Percentiles rank a stretch among this genome's conserved stretches.
Evolutionary conservation across 2,329 filamentous ascomycete genomes (phyloP).

Genomic region (Ophiosphaerella herpotricha): DNA sequence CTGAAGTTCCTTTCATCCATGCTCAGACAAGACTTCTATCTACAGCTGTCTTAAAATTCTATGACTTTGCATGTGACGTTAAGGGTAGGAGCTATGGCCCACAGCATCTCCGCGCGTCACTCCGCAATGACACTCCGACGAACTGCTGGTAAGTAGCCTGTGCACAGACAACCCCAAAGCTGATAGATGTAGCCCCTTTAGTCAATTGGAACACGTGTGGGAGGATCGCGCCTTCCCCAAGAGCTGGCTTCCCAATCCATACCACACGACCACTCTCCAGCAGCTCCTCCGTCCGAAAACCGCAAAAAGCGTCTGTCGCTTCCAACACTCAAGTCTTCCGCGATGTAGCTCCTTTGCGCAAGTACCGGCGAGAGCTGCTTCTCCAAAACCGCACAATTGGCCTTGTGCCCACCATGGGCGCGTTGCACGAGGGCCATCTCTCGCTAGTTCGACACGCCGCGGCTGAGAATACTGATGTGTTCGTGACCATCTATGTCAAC

Average conservation of each 20-base stretch:
- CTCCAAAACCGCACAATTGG: slow-evolving; percentile 74
- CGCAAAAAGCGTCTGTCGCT: slow-evolving; percentile 21
- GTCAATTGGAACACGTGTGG: slow-evolving; percentile 4
- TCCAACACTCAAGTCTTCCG: slow-evolving; percentile 71
- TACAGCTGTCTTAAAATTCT: slow-evolving; percentile 1
- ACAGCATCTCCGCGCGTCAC: slow-evolving; percentile 24
- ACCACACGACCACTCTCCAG: slow-evolving; percentile 25
- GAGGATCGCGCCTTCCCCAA: slow-evolving; percentile 4
- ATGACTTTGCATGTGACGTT: neutral
- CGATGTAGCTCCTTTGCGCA: slow-evolving; percentile 71
- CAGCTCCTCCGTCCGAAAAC: slow-evolving; percentile 20
- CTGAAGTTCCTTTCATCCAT: slow-evolving; percentile 10
- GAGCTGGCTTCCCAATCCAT: slow-evolving; percentile 4
- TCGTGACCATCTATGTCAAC: slow-evolving; percentile 94
- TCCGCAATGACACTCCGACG: slow-evolving; percentile 31
- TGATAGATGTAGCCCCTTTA: slow-evolving; percentile 19
- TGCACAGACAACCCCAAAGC: slow-evolving; percentile 12
- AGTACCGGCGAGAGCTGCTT: slow-evolving; percentile 69
- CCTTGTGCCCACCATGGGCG: slow-evolving; percentile 96
- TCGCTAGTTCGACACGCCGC: slow-evolving; percentile 84
- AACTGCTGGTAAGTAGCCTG: slow-evolving; percentile 20
- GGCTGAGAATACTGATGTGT: slow-evolving; percentile 79
- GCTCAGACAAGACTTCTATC: slow-evolving; percentile 6
- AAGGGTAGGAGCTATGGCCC: slow-evolving; percentile 13
- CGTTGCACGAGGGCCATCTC: slow-evolving; percentile 89